Evolutionary conservation across 306 rosid genomes (phyloP).

Genomic region (Cicer cuneatum): DNA sequence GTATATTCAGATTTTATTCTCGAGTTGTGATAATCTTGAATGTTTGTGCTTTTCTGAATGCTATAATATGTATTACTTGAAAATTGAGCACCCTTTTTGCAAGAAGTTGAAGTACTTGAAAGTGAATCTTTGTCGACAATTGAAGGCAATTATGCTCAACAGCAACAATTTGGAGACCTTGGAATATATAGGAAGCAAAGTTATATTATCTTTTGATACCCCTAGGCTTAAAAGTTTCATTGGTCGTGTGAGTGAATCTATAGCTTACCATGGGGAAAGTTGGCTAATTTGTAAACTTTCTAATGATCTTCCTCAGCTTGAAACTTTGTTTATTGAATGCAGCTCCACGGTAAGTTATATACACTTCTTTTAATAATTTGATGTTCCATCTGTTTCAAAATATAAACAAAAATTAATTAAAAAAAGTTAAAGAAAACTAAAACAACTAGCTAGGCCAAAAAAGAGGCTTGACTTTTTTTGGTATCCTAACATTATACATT

Average conservation of each 20-base stretch:
- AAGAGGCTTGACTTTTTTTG: too few species aligned
- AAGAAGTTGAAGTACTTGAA: slow-evolving; percentile 45
- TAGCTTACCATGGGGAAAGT: neutral
- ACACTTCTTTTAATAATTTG: neutral
- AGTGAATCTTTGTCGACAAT: slow-evolving; percentile 42
- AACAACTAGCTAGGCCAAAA: too few species aligned
- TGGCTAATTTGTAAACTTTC: slow-evolving; percentile 39
- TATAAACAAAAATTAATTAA: too few species aligned
- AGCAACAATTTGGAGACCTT: slow-evolving; percentile 38
- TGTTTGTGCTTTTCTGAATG: slow-evolving; percentile 37
- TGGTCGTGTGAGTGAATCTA: slow-evolving; percentile 10
- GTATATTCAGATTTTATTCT: slow-evolving; percentile 22
- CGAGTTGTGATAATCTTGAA: slow-evolving; percentile 41
- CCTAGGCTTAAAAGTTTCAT: slow-evolving; percentile 37
- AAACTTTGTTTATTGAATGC: slow-evolving; percentile 44
- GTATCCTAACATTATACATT: too few species aligned
- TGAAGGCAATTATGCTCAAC: slow-evolving; percentile 29
- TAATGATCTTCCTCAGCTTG: slow-evolving; percentile 29
- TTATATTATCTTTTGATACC: slow-evolving; percentile 29
- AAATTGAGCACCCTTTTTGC: slow-evolving; percentile 34
- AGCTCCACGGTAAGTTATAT: slow-evolving; percentile 34
- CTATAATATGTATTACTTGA: slow-evolving; percentile 27
- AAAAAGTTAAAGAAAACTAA: too few species aligned
- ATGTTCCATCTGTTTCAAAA: too few species aligned
- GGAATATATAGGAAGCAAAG: slow-evolving; percentile 46